These are phyloP conservation scores for Naegleria fowleri DNA, from an alignment of 208 protist species.

Conservation along the genomic window DNA sequence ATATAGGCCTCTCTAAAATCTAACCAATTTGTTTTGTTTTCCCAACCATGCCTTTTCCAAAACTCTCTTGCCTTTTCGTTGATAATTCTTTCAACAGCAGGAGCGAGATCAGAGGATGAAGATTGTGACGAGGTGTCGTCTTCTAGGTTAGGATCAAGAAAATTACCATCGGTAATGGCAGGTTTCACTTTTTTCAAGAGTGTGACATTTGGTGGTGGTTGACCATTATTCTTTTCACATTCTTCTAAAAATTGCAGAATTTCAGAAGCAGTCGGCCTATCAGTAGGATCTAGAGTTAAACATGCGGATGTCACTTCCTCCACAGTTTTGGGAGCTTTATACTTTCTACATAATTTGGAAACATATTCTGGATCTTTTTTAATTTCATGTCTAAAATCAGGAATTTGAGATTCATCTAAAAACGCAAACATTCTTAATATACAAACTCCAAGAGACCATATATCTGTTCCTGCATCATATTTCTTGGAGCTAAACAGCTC, in stretches of 20 bases:
- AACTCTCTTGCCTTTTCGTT: not conserved
- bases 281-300: not conserved
- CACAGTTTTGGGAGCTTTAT: not conserved
- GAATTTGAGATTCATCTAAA: not conserved
- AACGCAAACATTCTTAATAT: not conserved
- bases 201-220: not conserved
- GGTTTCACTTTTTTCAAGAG: not conserved
- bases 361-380: not conserved
- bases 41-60: not conserved
- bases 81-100: not conserved
- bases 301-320: not conserved
- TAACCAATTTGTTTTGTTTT: not conserved
- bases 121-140: not conserved
- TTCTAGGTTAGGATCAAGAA: not conserved
- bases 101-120: not conserved
- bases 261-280: conserved; percentile 5
- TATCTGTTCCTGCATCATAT: conserved; percentile 15
- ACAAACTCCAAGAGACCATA: conserved; percentile 15
- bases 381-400: not conserved
- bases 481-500: not conserved
- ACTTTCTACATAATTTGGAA: not conserved
- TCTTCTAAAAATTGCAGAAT: not conserved
- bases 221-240: not conserved
- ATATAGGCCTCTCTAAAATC: conserved; percentile 15
- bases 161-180: not conserved